Evolutionary conservation across 768 basidiomycete genomes (phyloP).

Genomic region (Suillus bovinus): DNA sequence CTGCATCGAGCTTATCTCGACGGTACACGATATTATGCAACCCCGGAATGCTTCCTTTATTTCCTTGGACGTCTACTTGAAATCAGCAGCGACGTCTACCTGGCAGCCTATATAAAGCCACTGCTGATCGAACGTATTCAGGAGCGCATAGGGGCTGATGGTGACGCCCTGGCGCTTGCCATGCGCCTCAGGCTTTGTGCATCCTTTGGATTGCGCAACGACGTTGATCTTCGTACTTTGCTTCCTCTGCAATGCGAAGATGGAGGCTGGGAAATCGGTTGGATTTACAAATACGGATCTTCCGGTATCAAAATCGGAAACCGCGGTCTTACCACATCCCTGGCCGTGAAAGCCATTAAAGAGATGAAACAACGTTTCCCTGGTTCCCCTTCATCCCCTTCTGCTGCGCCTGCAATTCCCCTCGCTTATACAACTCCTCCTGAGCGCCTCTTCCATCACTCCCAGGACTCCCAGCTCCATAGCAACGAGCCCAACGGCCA

Average conservation of each 20-base stretch:
- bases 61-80: conserved; percentile 48
- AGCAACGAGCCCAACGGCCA: not conserved
- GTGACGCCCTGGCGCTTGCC: conserved; percentile 55
- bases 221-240: conserved; percentile 46
- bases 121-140: conserved; percentile 46
- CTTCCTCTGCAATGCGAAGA: conserved; percentile 51
- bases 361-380: not conserved
- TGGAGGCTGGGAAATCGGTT: conserved; percentile 55
- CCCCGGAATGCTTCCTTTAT: conserved; percentile 53
- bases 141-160: conserved; percentile 50
- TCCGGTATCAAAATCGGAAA: conserved; percentile 52
- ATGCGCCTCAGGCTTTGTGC: conserved; percentile 53
- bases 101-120: conserved; percentile 39
- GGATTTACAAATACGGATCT: conserved; percentile 57
- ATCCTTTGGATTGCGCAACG: conserved; percentile 40
- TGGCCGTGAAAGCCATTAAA: conserved; percentile 52
- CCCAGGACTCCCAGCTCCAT: not conserved
- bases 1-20: conserved; percentile 53
- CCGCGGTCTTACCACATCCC: conserved; percentile 53
- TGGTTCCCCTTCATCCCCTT: not conserved
- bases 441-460: not conserved
- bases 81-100: conserved; percentile 28
- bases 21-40: conserved; percentile 56
- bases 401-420: not conserved
- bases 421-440: not conserved